Evolutionary conservation across 2,329 filamentous ascomycete species (phyloP).

Genomic region (Lasiodiplodia citricola): DNA sequence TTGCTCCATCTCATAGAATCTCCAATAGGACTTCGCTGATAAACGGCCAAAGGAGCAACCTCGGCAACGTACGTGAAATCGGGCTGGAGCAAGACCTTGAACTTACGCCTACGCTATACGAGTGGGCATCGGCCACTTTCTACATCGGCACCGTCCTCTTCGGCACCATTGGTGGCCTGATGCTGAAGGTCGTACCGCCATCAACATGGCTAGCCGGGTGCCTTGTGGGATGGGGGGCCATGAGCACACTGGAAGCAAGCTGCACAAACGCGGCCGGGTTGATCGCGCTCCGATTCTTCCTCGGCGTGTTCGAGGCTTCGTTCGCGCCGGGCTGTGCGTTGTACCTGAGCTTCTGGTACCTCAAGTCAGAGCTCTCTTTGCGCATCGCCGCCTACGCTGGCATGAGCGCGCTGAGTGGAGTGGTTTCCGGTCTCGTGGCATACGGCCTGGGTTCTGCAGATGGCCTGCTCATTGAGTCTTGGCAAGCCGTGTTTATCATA

Average conservation of each 20-base stretch:
- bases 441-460: neutral
- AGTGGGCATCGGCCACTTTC: neutral
- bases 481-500: neutral
- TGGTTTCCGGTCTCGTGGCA: neutral
- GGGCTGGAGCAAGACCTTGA: neutral
- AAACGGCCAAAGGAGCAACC: neutral
- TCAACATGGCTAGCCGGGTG: neutral
- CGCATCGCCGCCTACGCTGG: neutral
- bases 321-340: neutral
- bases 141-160: constrained; percentile 1
- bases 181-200: neutral
- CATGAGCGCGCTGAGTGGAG: neutral
- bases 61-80: neutral
- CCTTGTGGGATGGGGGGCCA: neutral
- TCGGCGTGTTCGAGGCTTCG: constrained; percentile 1
- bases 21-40: neutral
- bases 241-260: neutral
- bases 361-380: neutral
- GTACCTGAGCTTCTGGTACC: constrained; percentile 1
- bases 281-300: neutral
- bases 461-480: neutral
- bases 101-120: neutral
- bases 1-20: neutral
- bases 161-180: neutral
- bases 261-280: neutral